Evolutionary conservation across 164 flowering plant species (phyloP).

Genomic region (Vitis labrusca): DNA sequence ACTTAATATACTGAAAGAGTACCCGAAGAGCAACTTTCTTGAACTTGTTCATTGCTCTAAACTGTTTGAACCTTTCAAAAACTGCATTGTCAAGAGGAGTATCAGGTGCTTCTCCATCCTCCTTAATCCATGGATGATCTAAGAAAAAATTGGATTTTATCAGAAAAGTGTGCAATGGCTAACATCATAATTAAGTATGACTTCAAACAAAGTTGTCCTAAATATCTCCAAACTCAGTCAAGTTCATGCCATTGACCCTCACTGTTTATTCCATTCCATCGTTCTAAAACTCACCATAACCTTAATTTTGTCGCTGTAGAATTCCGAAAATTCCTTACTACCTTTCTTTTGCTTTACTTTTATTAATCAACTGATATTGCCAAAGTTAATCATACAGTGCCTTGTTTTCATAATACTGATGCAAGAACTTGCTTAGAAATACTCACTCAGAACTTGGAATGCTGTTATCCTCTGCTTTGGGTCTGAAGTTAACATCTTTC

Average conservation of each 20-base stretch:
- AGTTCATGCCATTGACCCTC: too few species aligned
- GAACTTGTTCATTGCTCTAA: constrained; percentile 93
- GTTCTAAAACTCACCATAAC: background rate
- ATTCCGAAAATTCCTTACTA: too few species aligned
- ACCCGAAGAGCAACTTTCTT: constrained; percentile 97
- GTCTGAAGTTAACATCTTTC: constrained; percentile 77
- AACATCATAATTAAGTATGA: too few species aligned
- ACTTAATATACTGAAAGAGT: constrained; percentile 4
- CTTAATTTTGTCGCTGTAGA: too few species aligned
- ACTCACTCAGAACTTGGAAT: constrained; percentile 79
- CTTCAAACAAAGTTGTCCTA: too few species aligned
- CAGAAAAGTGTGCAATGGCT: too few species aligned
- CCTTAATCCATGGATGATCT: constrained; percentile 99
- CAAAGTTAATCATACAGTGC: too few species aligned
- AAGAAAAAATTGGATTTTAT: constrained; percentile 2
- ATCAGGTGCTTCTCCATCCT: constrained; percentile 98
- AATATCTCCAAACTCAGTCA: too few species aligned
- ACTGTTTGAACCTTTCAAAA: constrained; percentile 80
- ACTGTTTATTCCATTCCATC: too few species aligned
- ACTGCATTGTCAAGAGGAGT: constrained; percentile 95
- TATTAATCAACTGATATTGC: too few species aligned
- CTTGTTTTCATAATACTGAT: background rate
- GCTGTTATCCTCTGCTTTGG: constrained; percentile 86
- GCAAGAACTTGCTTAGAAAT: background rate
- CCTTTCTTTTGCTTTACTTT: too few species aligned